phyloP scores from a whole-genome alignment of 306 rosid species.

The Acacia crassicarpa region DNA sequence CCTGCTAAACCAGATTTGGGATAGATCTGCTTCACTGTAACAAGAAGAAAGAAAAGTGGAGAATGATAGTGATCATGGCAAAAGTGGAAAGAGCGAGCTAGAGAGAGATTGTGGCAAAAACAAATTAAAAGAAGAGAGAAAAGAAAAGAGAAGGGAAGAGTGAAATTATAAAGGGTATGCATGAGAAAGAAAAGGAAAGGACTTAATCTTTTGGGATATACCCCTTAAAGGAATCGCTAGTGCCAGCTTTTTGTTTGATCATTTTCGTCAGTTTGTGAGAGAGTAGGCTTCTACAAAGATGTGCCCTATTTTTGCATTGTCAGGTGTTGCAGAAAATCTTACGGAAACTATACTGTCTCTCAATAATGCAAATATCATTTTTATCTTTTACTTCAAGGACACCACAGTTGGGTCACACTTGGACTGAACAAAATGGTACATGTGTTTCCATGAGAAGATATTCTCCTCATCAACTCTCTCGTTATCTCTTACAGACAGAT shows the following conservation, averaged over 20 bases:
- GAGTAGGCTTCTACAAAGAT: not conserved
- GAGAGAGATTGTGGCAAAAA: not conserved
- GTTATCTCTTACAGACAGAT: no score
- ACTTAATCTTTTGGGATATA: constrained; percentile 31
- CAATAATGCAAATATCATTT: constrained; percentile 29
- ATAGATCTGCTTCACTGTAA: not conserved
- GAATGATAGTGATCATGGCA: not conserved
- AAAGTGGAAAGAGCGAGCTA: no score
- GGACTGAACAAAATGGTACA: constrained; percentile 17
- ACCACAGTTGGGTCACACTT: constrained; percentile 10
- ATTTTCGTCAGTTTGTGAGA: constrained; percentile 20
- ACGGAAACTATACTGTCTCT: constrained; percentile 28
- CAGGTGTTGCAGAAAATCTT: constrained; percentile 40
- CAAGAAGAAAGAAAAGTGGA: not conserved
- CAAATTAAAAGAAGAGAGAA: not conserved
- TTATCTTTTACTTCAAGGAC: not conserved
- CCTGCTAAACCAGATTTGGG: not conserved
- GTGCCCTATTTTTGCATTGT: constrained; percentile 22
- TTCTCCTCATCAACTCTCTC: no score
- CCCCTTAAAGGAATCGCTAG: not conserved
- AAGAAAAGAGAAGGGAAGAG: not conserved
- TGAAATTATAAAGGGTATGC: not conserved
- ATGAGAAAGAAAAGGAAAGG: constrained; percentile 6
- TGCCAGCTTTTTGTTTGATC: constrained; percentile 10
- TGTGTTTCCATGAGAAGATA: no score